Base-by-base conservation (phyloP, 2,329 filamentous ascomycete genomes). In the Leptographium procerum region DNA sequence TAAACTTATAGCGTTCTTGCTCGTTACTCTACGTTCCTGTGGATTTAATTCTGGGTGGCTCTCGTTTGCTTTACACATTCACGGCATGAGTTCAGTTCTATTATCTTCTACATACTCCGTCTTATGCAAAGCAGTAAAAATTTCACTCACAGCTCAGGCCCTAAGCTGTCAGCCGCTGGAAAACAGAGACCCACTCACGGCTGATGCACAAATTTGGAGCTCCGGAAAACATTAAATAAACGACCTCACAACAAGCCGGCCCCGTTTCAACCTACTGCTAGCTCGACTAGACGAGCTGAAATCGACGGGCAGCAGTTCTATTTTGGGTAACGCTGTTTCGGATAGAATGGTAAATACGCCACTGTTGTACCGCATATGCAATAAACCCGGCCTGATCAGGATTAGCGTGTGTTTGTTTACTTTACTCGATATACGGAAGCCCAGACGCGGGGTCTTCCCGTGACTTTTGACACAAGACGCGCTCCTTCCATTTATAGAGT, bases 361-460 rank as follows among this genome's bases (percentile, higher is more conserved):
- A 50, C 11, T 14, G 6, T 19, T 40, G 19, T 40, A 40, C 8
- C 11, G 36, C 14, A 40, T 40, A 40, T 40, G 36, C 36, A 40
- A 40, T 40, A 19, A 40, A 19, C 11, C 13, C n/a, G n/a, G 16
- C 10, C 28, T 29, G n/a, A 31, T 31, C 16, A 19, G 19, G 28
- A 9, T 19, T 45, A 45, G 55, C 45, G 55, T 26, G 16, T 22
- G 47, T 50, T 58, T 62, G 59, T 62, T 61, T 62, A 62, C 61
- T 59, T 59, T 56, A 28, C 36, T 31, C 52, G 54, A 40, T 11
- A 59, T 56, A 36, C 24, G 47, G 55, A 13, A 40, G 56, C 58
- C 53, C 28, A 33, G 33, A 59, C 58, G 58, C 58, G 58, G 58
- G 58, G 58, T 52, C 33, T 26, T 31, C 47, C 11, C 22, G 28